Percentiles rank a stretch among this genome's conserved stretches.
Evolutionary conservation across 2,329 filamentous ascomycete genomes (phyloP).

Genomic region (Fusarium sp.): DNA sequence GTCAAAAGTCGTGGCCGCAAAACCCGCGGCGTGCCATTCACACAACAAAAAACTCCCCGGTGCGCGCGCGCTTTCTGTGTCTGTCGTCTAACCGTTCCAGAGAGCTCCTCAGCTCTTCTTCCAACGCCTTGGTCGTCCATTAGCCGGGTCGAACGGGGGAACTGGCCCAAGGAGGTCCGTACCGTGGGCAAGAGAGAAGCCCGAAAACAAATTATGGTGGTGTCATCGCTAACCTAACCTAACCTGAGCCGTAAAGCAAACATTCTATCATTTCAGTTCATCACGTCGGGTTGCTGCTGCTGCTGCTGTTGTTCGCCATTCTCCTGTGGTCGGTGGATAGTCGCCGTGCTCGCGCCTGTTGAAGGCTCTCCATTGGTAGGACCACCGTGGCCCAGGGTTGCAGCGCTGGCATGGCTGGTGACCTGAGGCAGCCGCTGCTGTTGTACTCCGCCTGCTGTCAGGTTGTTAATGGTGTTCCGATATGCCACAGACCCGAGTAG

Average conservation of each 20-base stretch:
- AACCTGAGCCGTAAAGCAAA: constrained; percentile 24
- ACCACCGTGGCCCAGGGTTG: constrained; percentile 41
- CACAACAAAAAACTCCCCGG: constrained; percentile 35
- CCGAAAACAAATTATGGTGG: constrained; percentile 28
- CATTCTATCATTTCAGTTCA: constrained; percentile 35
- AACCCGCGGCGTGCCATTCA: constrained; percentile 27
- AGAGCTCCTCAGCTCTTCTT: constrained; percentile 31
- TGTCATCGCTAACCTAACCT: constrained; percentile 21
- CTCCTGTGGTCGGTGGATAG: constrained; percentile 47
- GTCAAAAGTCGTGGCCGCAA: constrained; percentile 38
- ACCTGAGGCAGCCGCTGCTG: neutral
- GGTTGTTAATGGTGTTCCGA: constrained; percentile 47
- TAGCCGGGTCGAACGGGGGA: constrained; percentile 7
- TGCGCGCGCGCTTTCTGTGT: constrained; percentile 21
- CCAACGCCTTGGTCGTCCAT: constrained; percentile 25
- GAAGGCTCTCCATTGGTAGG: constrained; percentile 42
- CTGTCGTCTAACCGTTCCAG: constrained; percentile 32
- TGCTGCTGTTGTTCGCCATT: constrained; percentile 25
- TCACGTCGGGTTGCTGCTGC: constrained; percentile 24
- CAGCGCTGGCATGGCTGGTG: constrained; percentile 45
- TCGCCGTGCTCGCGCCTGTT: constrained; percentile 53
- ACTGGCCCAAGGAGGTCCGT: constrained; percentile 4
- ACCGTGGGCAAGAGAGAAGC: constrained; percentile 33
- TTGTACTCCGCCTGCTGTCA: constrained; percentile 40
- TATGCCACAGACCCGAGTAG: constrained; percentile 37